These are phyloP conservation scores for Hygrocybe punicea DNA, from an alignment of 768 basidiomycete genomes.

Conservation along the genomic window DNA sequence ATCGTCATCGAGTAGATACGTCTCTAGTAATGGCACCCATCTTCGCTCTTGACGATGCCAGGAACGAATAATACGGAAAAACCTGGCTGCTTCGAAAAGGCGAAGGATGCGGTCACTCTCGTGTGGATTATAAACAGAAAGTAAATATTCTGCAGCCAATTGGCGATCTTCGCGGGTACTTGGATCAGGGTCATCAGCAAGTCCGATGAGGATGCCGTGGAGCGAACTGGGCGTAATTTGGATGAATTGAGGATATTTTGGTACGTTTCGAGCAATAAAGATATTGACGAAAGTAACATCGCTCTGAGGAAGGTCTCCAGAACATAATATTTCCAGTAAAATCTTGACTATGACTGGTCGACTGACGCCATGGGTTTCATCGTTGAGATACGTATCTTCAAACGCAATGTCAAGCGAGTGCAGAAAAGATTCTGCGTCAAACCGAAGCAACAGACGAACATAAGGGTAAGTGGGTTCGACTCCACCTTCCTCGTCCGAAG, in stretches of 20 bases:
- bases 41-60: slow-evolving; percentile 72
- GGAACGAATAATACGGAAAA: slow-evolving; percentile 84
- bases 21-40: slow-evolving; percentile 72
- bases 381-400: slow-evolving; percentile 88
- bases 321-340: slow-evolving; percentile 71
- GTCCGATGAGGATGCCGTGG: slow-evolving; percentile 71
- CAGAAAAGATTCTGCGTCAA: slow-evolving; percentile 91
- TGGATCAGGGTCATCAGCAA: slow-evolving; percentile 70
- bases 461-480: slow-evolving; percentile 89
- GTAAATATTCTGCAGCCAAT: slow-evolving; percentile 87
- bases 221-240: slow-evolving; percentile 62
- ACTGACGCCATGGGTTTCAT: slow-evolving; percentile 59
- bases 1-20: slow-evolving; percentile 73
- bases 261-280: slow-evolving; percentile 93
- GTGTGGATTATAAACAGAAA: slow-evolving; percentile 87
- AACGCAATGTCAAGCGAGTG: slow-evolving; percentile 93
- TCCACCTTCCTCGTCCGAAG: slow-evolving; percentile 69
- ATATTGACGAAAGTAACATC: slow-evolving; percentile 88
- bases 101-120: slow-evolving; percentile 62
- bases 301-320: slow-evolving; percentile 49
- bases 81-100: slow-evolving; percentile 79
- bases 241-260: slow-evolving; percentile 91
- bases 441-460: slow-evolving; percentile 73
- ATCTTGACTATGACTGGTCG: slow-evolving; percentile 83
- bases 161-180: slow-evolving; percentile 91